phyloP scores from a whole-genome alignment of 495 filamentous ascomycete genomes.

The Beverwykella pulmonaria region DNA sequence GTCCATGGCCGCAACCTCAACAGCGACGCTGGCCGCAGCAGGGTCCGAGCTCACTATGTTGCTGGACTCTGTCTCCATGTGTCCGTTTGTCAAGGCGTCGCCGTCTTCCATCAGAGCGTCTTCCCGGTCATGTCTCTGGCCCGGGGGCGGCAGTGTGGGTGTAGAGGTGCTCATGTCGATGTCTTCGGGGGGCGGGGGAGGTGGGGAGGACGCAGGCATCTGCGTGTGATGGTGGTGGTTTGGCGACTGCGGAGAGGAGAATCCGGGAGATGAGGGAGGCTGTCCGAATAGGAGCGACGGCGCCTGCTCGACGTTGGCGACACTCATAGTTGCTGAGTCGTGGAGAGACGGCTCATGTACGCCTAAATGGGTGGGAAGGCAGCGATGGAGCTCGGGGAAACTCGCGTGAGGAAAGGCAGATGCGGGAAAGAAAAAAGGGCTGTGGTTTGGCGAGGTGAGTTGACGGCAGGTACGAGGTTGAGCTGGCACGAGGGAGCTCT shows the following conservation, averaged over 20 bases:
- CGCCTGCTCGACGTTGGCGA: constrained; percentile 34
- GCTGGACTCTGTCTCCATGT: constrained; percentile 6
- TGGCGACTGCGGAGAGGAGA: constrained; percentile 30
- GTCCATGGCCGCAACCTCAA: constrained; percentile 34
- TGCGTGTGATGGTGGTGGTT: constrained; percentile 30
- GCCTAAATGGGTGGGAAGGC: constrained; percentile 8
- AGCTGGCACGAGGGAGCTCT: constrained; percentile 7
- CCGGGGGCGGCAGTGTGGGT: constrained; percentile 31
- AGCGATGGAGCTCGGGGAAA: neutral
- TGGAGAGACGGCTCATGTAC: neutral
- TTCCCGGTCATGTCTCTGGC: constrained; percentile 44
- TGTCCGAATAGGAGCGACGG: constrained; percentile 39
- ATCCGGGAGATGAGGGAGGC: constrained; percentile 32
- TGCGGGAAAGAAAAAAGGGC: neutral
- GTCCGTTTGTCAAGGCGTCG: constrained; percentile 30
- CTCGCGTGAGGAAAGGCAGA: neutral
- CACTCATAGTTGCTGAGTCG: constrained; percentile 34
- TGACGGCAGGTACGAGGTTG: neutral
- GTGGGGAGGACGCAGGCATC: constrained; percentile 27
- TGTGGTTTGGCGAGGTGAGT: neutral
- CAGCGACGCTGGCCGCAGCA: constrained; percentile 8
- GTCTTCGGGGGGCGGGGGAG: constrained; percentile 33
- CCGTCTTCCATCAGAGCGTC: constrained; percentile 33
- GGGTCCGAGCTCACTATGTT: neutral
- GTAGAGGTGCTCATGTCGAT: constrained; percentile 41